Evolutionary conservation across 2,329 filamentous ascomycete species (phyloP).

Genomic region (Penicillium sp.): DNA sequence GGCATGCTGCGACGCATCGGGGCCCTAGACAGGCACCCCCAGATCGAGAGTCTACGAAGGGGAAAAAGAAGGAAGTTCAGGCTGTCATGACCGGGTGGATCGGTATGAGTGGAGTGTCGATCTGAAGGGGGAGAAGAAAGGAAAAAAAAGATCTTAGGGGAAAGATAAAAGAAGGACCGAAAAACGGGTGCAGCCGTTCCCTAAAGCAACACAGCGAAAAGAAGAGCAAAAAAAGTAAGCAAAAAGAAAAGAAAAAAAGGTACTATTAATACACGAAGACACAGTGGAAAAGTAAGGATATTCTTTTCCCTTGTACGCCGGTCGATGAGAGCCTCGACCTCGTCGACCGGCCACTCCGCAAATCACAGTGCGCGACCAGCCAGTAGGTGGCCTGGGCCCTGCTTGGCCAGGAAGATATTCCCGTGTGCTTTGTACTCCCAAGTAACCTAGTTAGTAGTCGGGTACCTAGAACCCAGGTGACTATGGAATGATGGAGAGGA

Average conservation of each 20-base stretch:
- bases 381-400: not conserved
- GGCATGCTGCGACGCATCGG: constrained; percentile 21
- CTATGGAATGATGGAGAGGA: not conserved
- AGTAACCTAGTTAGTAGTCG: too few species aligned
- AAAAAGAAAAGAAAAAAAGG: not conserved
- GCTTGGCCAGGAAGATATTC: not conserved
- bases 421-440: not conserved
- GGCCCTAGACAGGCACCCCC: constrained; percentile 10
- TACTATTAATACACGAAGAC: constrained; percentile 12
- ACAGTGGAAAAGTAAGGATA: not conserved
- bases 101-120: constrained; percentile 13
- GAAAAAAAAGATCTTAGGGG: constrained; percentile 2
- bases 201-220: constrained; percentile 2
- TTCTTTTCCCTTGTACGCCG: constrained; percentile 7
- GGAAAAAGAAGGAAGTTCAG: constrained; percentile 7
- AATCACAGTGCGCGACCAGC: constrained; percentile 6
- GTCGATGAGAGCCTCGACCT: constrained; percentile 24
- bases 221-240: too few species aligned
- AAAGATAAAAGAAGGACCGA: constrained; percentile 9
- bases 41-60: not conserved
- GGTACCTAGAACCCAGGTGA: not conserved
- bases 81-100: constrained; percentile 21
- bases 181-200: constrained; percentile 21
- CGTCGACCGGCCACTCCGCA: constrained; percentile 15
- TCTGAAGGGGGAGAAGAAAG: constrained; percentile 6